Base-by-base conservation (phyloP, 768 basidiomycete genomes). In the Mycena epipterygia region DNA sequence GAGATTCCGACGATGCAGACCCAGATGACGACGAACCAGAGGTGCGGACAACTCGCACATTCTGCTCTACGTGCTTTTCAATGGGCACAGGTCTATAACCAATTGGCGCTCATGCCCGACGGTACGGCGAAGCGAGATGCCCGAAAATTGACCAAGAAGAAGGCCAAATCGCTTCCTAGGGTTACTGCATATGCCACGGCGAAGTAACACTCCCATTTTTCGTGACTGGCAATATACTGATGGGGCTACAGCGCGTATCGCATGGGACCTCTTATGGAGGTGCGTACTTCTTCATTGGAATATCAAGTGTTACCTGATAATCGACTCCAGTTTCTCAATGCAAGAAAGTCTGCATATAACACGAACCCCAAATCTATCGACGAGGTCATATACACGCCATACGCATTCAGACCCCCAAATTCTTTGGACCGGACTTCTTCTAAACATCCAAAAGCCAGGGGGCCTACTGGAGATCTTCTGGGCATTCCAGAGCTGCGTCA, bases 181-280 rank as follows among this genome's bases (percentile, higher is more conserved):
- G 97, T 97, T n/a, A 98, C 97, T 3, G 97, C 96, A 6, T 98
- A 97, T 81, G 95, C 96, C 49, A 98, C 96, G 19, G 95, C 96
- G 35, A 91, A 88, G 96, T 96, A 80, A 74, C 27, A 35, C 25
- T 42, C 33, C 46, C 55, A 23, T 65, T 42, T 59, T 30, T n/a
- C n/a, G 29, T 42, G 23, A 41, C 52, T 32, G 52, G 13, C 21
- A 59, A 41, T 37, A 25, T 19, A 49, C 46, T 60, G 42, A 64
- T 48, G 46, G 39, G 44, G 42, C 37, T 59, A 33, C 75, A 97
- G 96, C 57, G 96, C 96, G 12, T 98, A 97, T 80, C 89, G 94
- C 61, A 92, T 98, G 80, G 87, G 88, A 41, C 96, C 95, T 33
- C 86, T 98, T 16, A 88, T 95, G 84, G 93, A 92, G 68, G 72